A percentile compares a stretch with the other conserved stretches of the same genome.
These are phyloP conservation scores for Myxozyma vanderwaltii DNA, from an alignment of 805 yeast genomes.

Conservation along the genomic window DNA sequence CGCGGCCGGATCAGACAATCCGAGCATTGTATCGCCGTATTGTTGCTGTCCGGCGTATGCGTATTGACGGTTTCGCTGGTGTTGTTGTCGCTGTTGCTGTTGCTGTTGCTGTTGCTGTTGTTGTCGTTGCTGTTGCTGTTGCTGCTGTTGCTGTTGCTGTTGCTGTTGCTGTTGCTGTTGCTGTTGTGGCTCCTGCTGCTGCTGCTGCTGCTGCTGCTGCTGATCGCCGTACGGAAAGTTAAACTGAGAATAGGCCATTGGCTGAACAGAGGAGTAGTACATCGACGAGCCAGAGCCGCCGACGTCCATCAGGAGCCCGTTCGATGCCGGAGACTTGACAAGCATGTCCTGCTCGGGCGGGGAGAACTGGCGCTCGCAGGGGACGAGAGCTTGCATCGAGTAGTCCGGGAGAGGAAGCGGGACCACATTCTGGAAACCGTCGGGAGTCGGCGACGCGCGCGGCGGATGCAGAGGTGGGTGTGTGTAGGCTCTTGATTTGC, in stretches of 20 bases:
- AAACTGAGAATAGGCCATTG: background rate
- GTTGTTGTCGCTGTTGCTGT: background rate
- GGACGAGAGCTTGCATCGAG: background rate
- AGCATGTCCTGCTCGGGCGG: background rate
- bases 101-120: background rate
- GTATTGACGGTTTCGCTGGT: background rate
- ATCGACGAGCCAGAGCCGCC: constrained; percentile 3
- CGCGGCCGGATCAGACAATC: constrained; percentile 1
- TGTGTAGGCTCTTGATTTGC: constrained; percentile 4
- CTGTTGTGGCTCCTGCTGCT: background rate
- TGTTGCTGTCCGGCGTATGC: background rate
- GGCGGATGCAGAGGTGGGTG: constrained; percentile 7
- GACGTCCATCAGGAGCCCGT: background rate
- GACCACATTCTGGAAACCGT: background rate
- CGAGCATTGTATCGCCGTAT: constrained; percentile 3
- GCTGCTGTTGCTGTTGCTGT: constrained; percentile 2
- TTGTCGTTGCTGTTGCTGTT: background rate
- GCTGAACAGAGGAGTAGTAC: background rate
- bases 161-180: constrained; percentile 4
- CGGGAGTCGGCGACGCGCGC: constrained; percentile 1
- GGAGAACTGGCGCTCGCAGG: constrained; percentile 4
- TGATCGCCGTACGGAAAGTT: background rate
- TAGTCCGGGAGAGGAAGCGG: constrained; percentile 4
- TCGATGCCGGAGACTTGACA: constrained; percentile 1
- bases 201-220: background rate